Base-by-base conservation (phyloP, 2,329 filamentous ascomycete genomes). In the Ophiosphaerella herpotricha region DNA sequence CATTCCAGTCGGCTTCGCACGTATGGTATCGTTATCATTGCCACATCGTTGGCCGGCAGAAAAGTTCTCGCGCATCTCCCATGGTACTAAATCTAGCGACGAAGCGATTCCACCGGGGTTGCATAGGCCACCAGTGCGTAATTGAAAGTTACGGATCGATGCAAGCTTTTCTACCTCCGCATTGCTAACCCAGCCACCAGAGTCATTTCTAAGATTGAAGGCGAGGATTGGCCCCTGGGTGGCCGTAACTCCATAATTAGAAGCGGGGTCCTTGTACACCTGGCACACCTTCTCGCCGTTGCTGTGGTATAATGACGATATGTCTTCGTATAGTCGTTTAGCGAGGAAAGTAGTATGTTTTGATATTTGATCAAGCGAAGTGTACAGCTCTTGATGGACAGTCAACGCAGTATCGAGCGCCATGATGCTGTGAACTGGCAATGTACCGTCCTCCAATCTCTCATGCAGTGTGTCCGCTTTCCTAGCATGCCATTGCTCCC, bases 371-470 rank as follows among this genome's bases (percentile, higher is more conserved):
- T 78, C 74, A 81, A 96, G 90, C 1, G 85, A 85, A 2, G 84
- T 84, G 66, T 89, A 97, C 0, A 97, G 74, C 16, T 79, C 78
- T 39, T 74, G 57, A 63, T 97, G 90, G 0, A 85, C 79, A 23
- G 84, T 77, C 58, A 97, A 79, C 0, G 92, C 93, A 12, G 83
- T 78, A 58, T 88, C 87, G 7, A 96, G 77, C 2, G 92, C 93
- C 47, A 96, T 79, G 57, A 99, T 97, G 67, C 77, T 96, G 71
- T 97, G 94, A 46, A 97, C 87, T 0, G 93, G 91, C 4, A 97
- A 72, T 0, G 93, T 97, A 1, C 93, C 94, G 69, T 99, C 93
- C 71, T 99, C 93, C 2, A 97, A 78, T 32, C 85, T 83, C 52
- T 92, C 89, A 66, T 97, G 93, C 2, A 96, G 75, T 26, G 82